Evolutionary conservation across 2,329 filamentous ascomycete species (phyloP).

Genomic region (Phaeosphaeriaceae sp.): DNA sequence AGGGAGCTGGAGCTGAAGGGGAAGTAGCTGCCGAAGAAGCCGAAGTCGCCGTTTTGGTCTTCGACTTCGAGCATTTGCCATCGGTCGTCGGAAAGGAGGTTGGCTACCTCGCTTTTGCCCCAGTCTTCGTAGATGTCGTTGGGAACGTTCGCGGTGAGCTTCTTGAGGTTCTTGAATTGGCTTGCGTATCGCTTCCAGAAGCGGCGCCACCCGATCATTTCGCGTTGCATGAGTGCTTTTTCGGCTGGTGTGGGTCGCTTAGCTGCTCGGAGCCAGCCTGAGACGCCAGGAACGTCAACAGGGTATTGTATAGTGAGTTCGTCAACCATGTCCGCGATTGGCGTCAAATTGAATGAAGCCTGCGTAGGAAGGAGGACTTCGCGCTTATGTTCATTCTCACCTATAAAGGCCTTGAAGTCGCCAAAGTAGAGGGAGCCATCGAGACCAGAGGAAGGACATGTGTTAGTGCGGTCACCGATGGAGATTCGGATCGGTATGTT

Average conservation of each 20-base stretch:
- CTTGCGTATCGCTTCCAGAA: constrained; percentile 46
- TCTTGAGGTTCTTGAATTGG: constrained; percentile 46
- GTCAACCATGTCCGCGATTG: constrained; percentile 44
- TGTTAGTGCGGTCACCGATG: constrained; percentile 40
- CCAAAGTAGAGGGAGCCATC: constrained; percentile 45
- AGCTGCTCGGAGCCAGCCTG: constrained; percentile 29
- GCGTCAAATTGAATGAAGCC: constrained; percentile 39
- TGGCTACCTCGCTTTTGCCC: constrained; percentile 28
- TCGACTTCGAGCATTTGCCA: constrained; percentile 44
- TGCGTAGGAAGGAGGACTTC: constrained; percentile 42
- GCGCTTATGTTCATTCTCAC: constrained; percentile 28
- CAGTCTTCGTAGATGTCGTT: constrained; percentile 44
- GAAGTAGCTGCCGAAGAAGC: constrained; percentile 25
- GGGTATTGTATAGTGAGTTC: constrained; percentile 47
- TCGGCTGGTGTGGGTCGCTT: constrained; percentile 34
- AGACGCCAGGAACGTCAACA: constrained; percentile 39
- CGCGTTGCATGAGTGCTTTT: constrained; percentile 35
- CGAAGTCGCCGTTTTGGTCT: constrained; percentile 21
- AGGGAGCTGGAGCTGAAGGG: constrained; percentile 20
- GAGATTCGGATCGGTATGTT: constrained; percentile 43
- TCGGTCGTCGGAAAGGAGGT: constrained; percentile 29
- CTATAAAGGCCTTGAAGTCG: constrained; percentile 41
- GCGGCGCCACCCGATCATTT: constrained; percentile 43
- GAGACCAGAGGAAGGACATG: constrained; percentile 32
- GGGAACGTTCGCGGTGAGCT: constrained; percentile 40